These are phyloP conservation scores for Conoideocrella luteorostrata DNA, from an alignment of 2,329 filamentous ascomycete genomes.

Conservation along the genomic window DNA sequence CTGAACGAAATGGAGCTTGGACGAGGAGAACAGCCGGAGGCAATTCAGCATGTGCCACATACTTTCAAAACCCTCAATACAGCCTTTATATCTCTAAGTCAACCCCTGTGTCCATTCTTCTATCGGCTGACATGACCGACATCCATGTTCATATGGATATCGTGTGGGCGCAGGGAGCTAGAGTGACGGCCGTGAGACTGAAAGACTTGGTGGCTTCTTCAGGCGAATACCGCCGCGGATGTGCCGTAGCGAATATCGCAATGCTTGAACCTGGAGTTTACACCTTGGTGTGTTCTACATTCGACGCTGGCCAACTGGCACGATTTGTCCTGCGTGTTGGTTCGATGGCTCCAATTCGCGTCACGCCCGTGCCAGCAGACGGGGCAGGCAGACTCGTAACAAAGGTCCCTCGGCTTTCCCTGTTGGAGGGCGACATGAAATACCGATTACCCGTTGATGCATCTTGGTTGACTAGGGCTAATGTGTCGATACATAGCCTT, in stretches of 20 bases:
- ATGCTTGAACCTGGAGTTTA: constrained; percentile 66
- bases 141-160: constrained; percentile 80
- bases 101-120: constrained; percentile 63
- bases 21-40: constrained; percentile 75
- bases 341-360: constrained; percentile 47
- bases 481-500: constrained; percentile 24
- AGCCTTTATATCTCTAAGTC: constrained; percentile 50
- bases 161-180: constrained; percentile 67
- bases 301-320: constrained; percentile 71
- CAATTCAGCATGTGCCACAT: constrained; percentile 68
- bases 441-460: constrained; percentile 34
- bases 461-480: constrained; percentile 51
- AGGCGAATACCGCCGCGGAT: constrained; percentile 80
- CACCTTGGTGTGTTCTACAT: constrained; percentile 85
- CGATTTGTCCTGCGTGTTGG: constrained; percentile 71
- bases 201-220: constrained; percentile 78
- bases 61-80: constrained; percentile 85
- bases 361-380: constrained; percentile 62
- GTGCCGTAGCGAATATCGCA: constrained; percentile 60
- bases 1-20: constrained; percentile 63
- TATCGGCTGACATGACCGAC: constrained; percentile 61
- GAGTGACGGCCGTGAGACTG: constrained; percentile 61
- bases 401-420: constrained; percentile 48
- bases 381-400: constrained; percentile 67
- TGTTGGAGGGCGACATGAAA: constrained; percentile 35